Percentiles rank a stretch among this genome's conserved stretches.
These are phyloP conservation scores for Globisporangium radiosum DNA, from an alignment of 352 stramenopile species.

Conservation along the genomic window DNA sequence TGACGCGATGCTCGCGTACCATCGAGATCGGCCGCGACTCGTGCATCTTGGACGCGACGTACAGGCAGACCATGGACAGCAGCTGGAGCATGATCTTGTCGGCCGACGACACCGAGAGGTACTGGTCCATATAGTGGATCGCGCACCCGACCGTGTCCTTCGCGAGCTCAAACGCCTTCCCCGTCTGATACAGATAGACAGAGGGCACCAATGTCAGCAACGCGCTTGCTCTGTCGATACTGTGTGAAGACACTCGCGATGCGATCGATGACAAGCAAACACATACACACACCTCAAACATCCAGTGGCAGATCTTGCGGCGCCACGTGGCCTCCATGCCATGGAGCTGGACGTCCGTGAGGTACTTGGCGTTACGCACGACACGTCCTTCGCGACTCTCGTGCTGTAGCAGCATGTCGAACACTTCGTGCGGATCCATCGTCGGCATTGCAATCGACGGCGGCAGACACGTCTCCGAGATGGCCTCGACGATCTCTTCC, in stretches of 20 bases:
- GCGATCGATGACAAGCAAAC: not conserved
- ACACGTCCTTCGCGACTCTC: constrained; percentile 16
- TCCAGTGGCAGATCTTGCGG: constrained; percentile 40
- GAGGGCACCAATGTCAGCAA: not conserved
- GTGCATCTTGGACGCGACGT: constrained; percentile 50
- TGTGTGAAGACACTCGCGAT: too few relatives aligned
- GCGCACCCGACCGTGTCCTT: constrained; percentile 39
- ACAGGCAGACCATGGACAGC: constrained; percentile 44
- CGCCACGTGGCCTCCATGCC: constrained; percentile 40
- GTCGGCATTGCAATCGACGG: not conserved
- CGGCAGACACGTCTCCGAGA: not conserved
- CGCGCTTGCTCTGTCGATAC: not conserved
- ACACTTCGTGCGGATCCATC: constrained; percentile 16
- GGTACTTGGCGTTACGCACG: constrained; percentile 22
- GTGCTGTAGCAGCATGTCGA: constrained; percentile 21
- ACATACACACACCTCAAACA: constrained; percentile 29
- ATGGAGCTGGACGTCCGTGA: constrained; percentile 25
- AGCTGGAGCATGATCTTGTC: constrained; percentile 51
- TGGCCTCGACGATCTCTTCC: constrained; percentile 19
- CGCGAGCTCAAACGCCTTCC: constrained; percentile 39
- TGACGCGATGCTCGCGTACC: constrained; percentile 10
- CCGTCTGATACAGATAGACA: constrained; percentile 16
- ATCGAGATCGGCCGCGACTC: constrained; percentile 44
- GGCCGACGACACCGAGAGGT: constrained; percentile 30
- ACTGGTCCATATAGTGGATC: constrained; percentile 42